A percentile compares a stretch with the other conserved stretches of the same genome.
phyloP scores from a whole-genome alignment of 2,329 filamentous ascomycete genomes.

The Tolypocladium tundrense region DNA sequence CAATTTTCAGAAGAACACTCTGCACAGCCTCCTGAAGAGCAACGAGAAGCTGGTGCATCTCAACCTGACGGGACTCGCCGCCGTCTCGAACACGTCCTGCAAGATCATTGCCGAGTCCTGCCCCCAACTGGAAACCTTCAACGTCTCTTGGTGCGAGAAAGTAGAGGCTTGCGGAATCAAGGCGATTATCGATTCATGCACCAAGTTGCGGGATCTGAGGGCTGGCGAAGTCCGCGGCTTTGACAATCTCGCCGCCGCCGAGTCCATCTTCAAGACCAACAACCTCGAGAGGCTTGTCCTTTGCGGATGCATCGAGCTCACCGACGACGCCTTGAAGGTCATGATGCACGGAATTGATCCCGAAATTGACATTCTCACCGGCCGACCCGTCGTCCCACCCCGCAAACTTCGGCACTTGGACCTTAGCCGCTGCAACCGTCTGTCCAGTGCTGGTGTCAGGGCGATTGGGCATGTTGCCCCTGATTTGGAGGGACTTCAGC shows the following conservation, averaged over 20 bases:
- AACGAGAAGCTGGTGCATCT: constrained; percentile 74
- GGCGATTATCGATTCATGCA: constrained; percentile 62
- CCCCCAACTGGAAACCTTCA: constrained; percentile 69
- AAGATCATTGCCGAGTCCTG: constrained; percentile 77
- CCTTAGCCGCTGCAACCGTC: constrained; percentile 62
- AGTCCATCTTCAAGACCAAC: constrained; percentile 69
- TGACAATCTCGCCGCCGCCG: constrained; percentile 60
- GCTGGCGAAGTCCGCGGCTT: constrained; percentile 77
- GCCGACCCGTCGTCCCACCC: constrained; percentile 63
- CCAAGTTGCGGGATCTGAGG: constrained; percentile 65
- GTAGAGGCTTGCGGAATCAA: constrained; percentile 69
- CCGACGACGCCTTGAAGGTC: constrained; percentile 59
- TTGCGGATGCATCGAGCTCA: constrained; percentile 69
- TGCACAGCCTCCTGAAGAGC: constrained; percentile 63
- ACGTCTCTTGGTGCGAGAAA: constrained; percentile 87
- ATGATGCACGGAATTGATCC: constrained; percentile 70
- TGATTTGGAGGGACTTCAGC: constrained; percentile 68
- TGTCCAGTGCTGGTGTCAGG: constrained; percentile 66
- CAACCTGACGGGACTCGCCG: constrained; percentile 73
- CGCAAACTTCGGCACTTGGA: constrained; percentile 77
- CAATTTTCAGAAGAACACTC: constrained; percentile 67
- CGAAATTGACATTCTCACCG: constrained; percentile 71
- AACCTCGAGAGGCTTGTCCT: constrained; percentile 73
- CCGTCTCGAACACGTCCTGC: constrained; percentile 75
- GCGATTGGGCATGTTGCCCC: constrained; percentile 66